Percentiles rank a stretch among this genome's conserved stretches.
Conservation (phyloP, 2,329 filamentous ascomycete species). For the Didymella lethalis region DNA sequence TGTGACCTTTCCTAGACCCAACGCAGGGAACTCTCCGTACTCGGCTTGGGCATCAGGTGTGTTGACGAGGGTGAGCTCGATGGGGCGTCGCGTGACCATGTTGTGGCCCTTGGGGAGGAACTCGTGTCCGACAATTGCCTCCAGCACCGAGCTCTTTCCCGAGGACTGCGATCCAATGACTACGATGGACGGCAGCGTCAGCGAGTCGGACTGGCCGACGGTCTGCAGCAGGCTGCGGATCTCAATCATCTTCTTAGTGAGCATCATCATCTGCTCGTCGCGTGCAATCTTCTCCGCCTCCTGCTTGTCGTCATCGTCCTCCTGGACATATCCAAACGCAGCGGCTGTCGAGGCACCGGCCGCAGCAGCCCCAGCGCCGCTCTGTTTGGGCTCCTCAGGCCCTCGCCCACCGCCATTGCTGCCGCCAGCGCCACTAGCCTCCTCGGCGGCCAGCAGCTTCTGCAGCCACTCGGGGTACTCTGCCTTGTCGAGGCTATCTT, state of each 20-base stretch:
- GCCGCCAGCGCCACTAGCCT: conserved; percentile 50
- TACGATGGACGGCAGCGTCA: conserved; percentile 96
- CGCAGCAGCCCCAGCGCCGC: conserved; percentile 63
- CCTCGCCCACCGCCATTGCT: conserved; percentile 51
- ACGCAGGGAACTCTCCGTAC: conserved; percentile 94
- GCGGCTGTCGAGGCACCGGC: conserved; percentile 76
- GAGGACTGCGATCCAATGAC: conserved; percentile 98
- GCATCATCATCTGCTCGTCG: conserved; percentile 99
- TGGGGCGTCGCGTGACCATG: conserved; percentile 96
- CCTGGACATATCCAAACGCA: conserved; percentile 78
- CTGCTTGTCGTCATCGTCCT: conserved; percentile 72
- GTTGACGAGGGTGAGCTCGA: conserved; percentile 95
- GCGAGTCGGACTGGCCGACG: conserved; percentile 86
- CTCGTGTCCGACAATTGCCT: conserved; percentile 96
- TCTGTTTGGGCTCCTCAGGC: conserved; percentile 62
- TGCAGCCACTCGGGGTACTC: conserved; percentile 80
- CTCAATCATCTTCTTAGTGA: conserved; percentile 99
- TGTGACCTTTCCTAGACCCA: conserved; percentile 86
- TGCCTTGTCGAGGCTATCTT: conserved; percentile 75
- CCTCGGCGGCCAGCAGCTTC: conserved; percentile 65
- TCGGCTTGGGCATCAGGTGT: conserved; percentile 86
- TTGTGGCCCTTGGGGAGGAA: conserved; percentile 98
- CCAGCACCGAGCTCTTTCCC: conserved; percentile 95
- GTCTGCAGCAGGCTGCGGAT: conserved; percentile 90
- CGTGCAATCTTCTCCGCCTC: conserved; percentile 72